phyloP scores from a whole-genome alignment of 352 stramenopile species.

The Globisporangium heterothallicum region DNA sequence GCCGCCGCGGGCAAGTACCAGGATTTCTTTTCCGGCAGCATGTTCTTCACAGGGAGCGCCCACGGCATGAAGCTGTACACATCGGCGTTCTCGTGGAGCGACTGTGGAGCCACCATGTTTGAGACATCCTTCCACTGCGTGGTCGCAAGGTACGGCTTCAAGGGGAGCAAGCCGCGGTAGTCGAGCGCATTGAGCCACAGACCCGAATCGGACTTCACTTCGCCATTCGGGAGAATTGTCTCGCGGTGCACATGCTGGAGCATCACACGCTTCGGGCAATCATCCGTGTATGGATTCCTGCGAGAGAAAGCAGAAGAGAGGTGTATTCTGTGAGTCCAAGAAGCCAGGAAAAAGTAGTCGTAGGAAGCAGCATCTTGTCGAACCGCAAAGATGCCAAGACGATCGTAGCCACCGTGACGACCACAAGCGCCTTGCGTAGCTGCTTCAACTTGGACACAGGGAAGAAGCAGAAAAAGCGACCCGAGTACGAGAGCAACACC shows the following conservation, averaged over 20 bases:
- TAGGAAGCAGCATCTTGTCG: background rate
- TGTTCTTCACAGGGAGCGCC: slow-evolving; percentile 50
- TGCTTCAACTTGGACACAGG: slow-evolving; percentile 28
- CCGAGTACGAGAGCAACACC: slow-evolving; percentile 48
- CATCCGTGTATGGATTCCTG: slow-evolving; percentile 73
- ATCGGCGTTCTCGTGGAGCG: slow-evolving; percentile 40
- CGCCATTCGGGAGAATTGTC: slow-evolving; percentile 33
- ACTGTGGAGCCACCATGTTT: slow-evolving; percentile 25
- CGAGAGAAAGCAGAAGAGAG: slow-evolving; percentile 1
- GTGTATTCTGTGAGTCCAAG: no score
- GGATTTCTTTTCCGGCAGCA: slow-evolving; percentile 61
- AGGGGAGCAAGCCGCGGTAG: slow-evolving; percentile 48
- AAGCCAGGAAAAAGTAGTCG: background rate
- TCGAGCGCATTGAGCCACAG: slow-evolving; percentile 73
- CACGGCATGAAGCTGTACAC: slow-evolving; percentile 74
- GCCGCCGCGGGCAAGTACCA: slow-evolving; percentile 54
- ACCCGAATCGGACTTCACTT: slow-evolving; percentile 46
- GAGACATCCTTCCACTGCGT: slow-evolving; percentile 49
- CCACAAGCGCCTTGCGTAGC: slow-evolving; percentile 35
- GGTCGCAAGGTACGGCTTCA: slow-evolving; percentile 33
- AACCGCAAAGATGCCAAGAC: slow-evolving; percentile 53
- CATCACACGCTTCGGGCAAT: slow-evolving; percentile 63
- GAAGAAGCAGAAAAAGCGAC: slow-evolving; percentile 72
- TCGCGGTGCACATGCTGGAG: slow-evolving; percentile 68
- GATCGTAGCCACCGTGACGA: slow-evolving; percentile 27